phyloP scores from a whole-genome alignment of 2,329 filamentous ascomycete species.

The Chaetothyriales sp. region DNA sequence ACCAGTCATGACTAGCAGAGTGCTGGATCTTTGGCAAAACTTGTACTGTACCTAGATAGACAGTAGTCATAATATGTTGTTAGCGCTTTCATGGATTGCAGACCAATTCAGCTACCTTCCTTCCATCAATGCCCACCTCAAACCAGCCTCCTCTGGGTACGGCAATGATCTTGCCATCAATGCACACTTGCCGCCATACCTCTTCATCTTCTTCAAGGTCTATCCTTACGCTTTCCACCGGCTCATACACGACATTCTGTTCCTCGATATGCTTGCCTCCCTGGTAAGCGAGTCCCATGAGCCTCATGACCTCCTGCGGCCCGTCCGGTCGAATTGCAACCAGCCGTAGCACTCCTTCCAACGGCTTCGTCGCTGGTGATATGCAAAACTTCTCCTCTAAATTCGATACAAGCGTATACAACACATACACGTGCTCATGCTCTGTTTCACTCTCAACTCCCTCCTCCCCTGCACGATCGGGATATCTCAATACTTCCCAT shows the following conservation, averaged over 20 bases:
- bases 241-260: conserved; percentile 53
- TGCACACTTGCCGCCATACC: conserved; percentile 70
- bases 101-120: conserved; percentile 27
- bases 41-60: neutral
- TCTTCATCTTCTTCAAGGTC: conserved; percentile 53
- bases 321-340: conserved; percentile 47
- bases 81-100: neutral
- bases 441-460: neutral
- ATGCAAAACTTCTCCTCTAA: conserved; percentile 73
- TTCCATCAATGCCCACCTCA: conserved; percentile 41
- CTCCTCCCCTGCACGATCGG: conserved; percentile 8
- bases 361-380: conserved; percentile 55
- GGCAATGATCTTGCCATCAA: conserved; percentile 80
- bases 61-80: neutral
- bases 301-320: conserved; percentile 49
- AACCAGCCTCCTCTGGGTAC: conserved; percentile 60
- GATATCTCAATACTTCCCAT: conserved; percentile 9
- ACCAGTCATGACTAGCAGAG: neutral
- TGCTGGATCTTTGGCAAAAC: neutral
- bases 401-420: conserved; percentile 64
- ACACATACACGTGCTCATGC: conserved; percentile 56
- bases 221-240: conserved; percentile 54
- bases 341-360: conserved; percentile 58
- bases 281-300: conserved; percentile 56
- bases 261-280: conserved; percentile 42